Evolutionary conservation across 106 monocot species (phyloP), one percentile per base, ranked within the genome.

Genomic region (Platanthera guangdongensis): DNA sequence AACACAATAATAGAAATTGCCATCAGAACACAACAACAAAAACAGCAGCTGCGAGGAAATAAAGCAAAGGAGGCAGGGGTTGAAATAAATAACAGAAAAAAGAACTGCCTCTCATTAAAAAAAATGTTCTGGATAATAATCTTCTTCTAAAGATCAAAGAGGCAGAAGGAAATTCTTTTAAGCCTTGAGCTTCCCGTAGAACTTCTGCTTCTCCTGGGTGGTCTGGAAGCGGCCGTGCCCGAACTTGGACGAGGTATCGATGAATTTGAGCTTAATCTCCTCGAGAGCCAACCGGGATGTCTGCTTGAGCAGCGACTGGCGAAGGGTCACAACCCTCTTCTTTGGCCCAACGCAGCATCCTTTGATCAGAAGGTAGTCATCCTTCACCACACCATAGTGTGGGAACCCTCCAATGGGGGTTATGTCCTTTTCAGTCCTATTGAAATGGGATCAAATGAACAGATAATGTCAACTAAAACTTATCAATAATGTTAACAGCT

Each of bases 331-430:
- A 0, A 92, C 86, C 7, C 88, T 62, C 84, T 88, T 92, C 82
- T 92, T 92, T 3, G 91, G 88, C 9, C 91, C 88, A 9, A 86
- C 75, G 54, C 91, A 92, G 72, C 91, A 88, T 0, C 88, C 91
- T 76, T 86, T 92, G 54, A 92, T 88, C 76, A 92, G 13, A 9
- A 92, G n/a, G n/a, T 86, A 92, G 71, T 92, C 91, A 74, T 82
- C 75, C 57, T 88, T 88, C 76, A 92, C 91, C 9, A 86, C 79
- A 8, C 88, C 91, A 75, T 82, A 92, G 52, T 88, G 91, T 3
- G 88, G 84, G 76, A 92, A 92, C 16, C 88, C 88, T 57, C 91
- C 91, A 78, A 92, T 84, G 7, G 88, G 91, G 11, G 91, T 92
- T 60, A 92, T 86, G 16, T 80, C 88, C 75, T 92, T 92, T 72